Percentiles rank a stretch among this genome's conserved stretches.
These are phyloP conservation scores for Zarea fungicola DNA, from an alignment of 2,329 filamentous ascomycete genomes.

Conservation along the genomic window DNA sequence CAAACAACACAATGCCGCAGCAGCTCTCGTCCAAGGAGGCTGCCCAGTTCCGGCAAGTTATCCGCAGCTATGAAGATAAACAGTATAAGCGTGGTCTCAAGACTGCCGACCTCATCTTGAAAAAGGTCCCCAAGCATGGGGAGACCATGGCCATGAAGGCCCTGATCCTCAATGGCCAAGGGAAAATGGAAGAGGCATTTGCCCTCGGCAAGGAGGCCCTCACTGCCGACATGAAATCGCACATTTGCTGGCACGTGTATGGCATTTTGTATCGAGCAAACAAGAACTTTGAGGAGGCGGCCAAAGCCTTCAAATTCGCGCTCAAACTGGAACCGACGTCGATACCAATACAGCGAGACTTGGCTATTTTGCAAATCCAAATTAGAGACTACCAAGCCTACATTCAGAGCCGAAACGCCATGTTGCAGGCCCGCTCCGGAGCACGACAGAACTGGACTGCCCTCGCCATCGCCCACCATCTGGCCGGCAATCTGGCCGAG, in stretches of 20 bases:
- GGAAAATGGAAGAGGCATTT: slow-evolving; percentile 92
- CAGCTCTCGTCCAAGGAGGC: slow-evolving; percentile 80
- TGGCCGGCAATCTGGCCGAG: slow-evolving; percentile 76
- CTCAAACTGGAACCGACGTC: slow-evolving; percentile 91
- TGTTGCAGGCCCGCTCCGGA: slow-evolving; percentile 79
- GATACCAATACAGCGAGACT: slow-evolving; percentile 85
- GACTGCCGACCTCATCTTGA: slow-evolving; percentile 91
- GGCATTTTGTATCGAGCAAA: slow-evolving; percentile 86
- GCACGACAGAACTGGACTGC: slow-evolving; percentile 95
- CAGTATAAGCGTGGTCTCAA: slow-evolving; percentile 95
- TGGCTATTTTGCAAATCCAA: slow-evolving; percentile 89
- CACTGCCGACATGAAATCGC: slow-evolving; percentile 96
- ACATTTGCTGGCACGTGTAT: slow-evolving; percentile 99
- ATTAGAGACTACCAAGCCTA: slow-evolving; percentile 96
- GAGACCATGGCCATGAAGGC: slow-evolving; percentile 99
- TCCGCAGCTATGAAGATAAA: slow-evolving; percentile 96
- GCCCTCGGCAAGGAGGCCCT: slow-evolving; percentile 86
- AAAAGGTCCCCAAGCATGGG: slow-evolving; percentile 91
- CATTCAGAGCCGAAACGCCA: slow-evolving; percentile 78
- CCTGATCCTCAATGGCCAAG: slow-evolving; percentile 87
- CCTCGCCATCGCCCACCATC: slow-evolving; percentile 87
- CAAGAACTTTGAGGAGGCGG: slow-evolving; percentile 98
- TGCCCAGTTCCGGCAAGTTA: slow-evolving; percentile 88
- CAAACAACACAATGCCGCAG: slow-evolving; percentile 52
- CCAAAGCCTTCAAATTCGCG: slow-evolving; percentile 98